Base-by-base conservation (phyloP, 257 asterid genomes). In the Solanum neorickii region DNA sequence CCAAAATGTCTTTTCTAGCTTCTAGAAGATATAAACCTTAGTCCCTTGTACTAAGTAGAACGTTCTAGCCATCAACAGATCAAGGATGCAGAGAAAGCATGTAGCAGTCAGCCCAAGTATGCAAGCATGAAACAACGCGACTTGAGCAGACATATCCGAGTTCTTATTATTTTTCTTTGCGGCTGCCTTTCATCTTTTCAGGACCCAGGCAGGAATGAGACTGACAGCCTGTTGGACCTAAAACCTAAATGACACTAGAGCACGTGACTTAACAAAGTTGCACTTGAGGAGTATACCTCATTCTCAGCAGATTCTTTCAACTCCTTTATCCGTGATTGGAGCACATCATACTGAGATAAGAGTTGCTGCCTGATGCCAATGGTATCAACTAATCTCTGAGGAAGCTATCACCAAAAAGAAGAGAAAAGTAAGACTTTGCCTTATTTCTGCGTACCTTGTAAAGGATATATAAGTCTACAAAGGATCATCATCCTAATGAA, bases 271-370 rank as follows among this genome's bases (percentile, higher is more conserved):
- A 74, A 33, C 42, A 87, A n/a, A 46, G 72, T 68, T 52, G 44
- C 75, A 47, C 74, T 33, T 56, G 78, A 73, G 46, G 18, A 52
- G 29, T 82, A 74, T 88, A 96, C 99, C 99, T 97, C 99, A 87
- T 95, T 93, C 91, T 94, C 99, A 66, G 97, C 92, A 88, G 95
- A 94, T 90, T 91, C 91, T 91, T 95, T 95, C 88, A 95, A 89
- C 92, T 92, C 97, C 91, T 92, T 97, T 89, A 97, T 97, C 83
- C 98, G 98, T 88, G 95, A 91, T 91, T 97, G 98, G 60, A 97
- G 98, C 82, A 94, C 83, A 88, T 95, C 99, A 88, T 97, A 95
- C 93, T 97, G 98, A 83, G 97, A 94, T 86, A 97, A 87, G 39
- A 97, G 94, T 87, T 94, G 95, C 92, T 97, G 99, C 91, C 94